Evolutionary conservation across 306 rosid genomes (phyloP).

Genomic region (Calophaca sinica): DNA sequence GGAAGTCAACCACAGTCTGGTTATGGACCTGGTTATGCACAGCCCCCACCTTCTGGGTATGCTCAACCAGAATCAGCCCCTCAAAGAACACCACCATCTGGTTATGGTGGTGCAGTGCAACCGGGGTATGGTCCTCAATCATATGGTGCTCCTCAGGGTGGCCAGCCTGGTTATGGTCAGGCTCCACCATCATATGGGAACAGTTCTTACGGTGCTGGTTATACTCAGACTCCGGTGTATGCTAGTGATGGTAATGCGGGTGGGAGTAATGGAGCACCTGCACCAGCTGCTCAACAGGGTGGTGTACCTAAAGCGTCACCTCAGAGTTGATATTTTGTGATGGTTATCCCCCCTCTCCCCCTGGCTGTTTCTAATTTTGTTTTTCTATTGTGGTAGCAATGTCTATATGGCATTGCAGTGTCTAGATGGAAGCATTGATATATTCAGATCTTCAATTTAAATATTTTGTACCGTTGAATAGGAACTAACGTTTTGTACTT

Average conservation of each 20-base stretch:
- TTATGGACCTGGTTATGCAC: conserved; percentile 78
- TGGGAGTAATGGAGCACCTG: conserved; percentile 51
- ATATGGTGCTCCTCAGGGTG: conserved; percentile 67
- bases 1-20: conserved; percentile 77
- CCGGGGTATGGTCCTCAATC: conserved; percentile 78
- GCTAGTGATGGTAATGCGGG: conserved; percentile 57
- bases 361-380: not conserved
- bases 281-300: conserved; percentile 61
- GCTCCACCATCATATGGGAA: conserved; percentile 66
- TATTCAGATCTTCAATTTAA: conserved; percentile 5
- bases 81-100: conserved; percentile 68
- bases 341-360: not conserved
- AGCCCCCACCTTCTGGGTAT: conserved; percentile 76
- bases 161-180: conserved; percentile 83
- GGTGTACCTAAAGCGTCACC: conserved; percentile 84
- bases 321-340: conserved; percentile 56
- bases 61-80: conserved; percentile 70
- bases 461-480: conserved; percentile 21
- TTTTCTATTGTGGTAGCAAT: conserved; percentile 42
- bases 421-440: conserved; percentile 36
- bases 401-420: conserved; percentile 45
- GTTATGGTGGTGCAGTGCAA: conserved; percentile 67
- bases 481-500: conserved; percentile 34
- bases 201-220: conserved; percentile 72
- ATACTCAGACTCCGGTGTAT: conserved; percentile 70